Base-by-base conservation (phyloP, 2,329 filamentous ascomycete species). In the Penicillium aurantiogriseum region DNA sequence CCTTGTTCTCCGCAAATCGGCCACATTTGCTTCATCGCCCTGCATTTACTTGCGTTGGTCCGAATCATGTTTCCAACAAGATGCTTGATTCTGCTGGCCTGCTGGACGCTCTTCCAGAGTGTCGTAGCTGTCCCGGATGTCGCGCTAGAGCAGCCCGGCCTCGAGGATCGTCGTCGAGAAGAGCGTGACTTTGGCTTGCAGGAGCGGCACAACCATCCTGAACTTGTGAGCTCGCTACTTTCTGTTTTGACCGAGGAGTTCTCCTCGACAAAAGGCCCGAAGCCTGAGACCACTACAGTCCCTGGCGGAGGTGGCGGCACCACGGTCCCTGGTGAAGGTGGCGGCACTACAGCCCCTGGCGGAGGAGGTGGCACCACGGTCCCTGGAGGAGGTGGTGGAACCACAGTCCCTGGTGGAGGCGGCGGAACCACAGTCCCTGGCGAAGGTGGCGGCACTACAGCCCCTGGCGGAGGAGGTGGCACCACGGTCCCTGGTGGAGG, bases 31-130 rank as follows among this genome's bases (percentile, higher is more conserved):
- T 39, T n/a, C 11, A 29, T 27, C 29, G n/a, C 17, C 13, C 44
- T 36, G 31, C 33, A 44, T 6, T 52, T 43, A 43, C 39, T 5
- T n/a, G 21, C 4, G 15, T 31, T n/a, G 40, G 45, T 42, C 21
- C 33, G 44, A 59, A 39, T 56, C 19, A 69, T 69, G 67, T 66
- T 61, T 57, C 23, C 60, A 21, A 64, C 59, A 36, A 58, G 54
- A 27, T 56, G 46, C 17, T 53, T 67, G 51, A 25, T 54, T 31
- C 49, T 67, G 19, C 39, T 65, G 49, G 63, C 58, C 42, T 45
- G 59, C 36, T 67, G 57, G 50, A 23, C 63, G 13, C 36, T 68
- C 9, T 11, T 67, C 23, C 60, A 62, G n/a, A 47, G 47, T 43
- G 50, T 48, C 10, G 46, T 54, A 7, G 59, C 60, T 23, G 47